These are phyloP conservation scores for Canavalia gladiata DNA, from an alignment of 306 rosid species.

Conservation along the genomic window DNA sequence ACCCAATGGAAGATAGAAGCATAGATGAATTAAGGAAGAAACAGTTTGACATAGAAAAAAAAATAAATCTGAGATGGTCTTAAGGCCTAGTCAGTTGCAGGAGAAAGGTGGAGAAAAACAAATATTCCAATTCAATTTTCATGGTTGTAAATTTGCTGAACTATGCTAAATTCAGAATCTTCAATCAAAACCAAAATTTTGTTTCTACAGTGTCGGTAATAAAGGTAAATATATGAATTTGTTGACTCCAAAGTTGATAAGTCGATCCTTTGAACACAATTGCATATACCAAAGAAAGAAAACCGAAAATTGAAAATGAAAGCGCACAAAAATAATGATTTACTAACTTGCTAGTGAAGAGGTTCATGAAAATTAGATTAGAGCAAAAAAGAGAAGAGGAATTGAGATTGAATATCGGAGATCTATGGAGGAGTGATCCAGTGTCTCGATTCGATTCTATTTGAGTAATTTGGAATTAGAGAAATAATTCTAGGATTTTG, in stretches of 20 bases:
- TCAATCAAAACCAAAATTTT: not conserved
- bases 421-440: constrained; percentile 39
- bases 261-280: not conserved
- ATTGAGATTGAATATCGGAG: constrained; percentile 19
- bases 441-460: constrained; percentile 20
- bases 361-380: not conserved
- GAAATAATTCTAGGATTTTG: constrained; percentile 18
- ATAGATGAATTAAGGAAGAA: constrained; percentile 21
- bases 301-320: constrained; percentile 4
- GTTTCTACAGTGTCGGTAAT: not conserved
- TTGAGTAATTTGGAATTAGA: not conserved
- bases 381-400: not conserved
- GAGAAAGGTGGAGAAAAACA: not conserved
- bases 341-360: not conserved
- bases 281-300: not conserved
- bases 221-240: no score
- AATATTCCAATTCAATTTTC: constrained; percentile 26
- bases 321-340: not conserved
- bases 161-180: not conserved
- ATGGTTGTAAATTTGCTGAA: not conserved
- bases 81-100: not conserved
- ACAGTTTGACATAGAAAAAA: not conserved
- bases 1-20: no score
- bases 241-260: not conserved
- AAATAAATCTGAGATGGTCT: not conserved